Evolutionary conservation across 257 asterid species (phyloP).

Genomic region (Knoxia roxburghii): DNA sequence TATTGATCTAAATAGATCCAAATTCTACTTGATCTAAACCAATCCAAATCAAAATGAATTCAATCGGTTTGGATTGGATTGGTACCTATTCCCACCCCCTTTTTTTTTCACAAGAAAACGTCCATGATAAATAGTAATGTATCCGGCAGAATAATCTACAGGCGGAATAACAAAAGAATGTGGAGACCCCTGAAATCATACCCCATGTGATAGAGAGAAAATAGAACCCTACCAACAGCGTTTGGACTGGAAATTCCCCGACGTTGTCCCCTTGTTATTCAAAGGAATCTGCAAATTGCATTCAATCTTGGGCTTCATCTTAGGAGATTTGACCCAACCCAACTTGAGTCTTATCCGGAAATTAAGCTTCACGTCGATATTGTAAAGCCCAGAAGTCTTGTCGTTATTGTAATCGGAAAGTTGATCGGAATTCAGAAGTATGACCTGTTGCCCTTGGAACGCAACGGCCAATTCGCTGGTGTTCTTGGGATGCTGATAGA

Average conservation of each 20-base stretch:
- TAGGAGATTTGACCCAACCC: slow-evolving; percentile 37
- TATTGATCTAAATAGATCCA: too few relatives aligned
- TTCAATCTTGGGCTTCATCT: slow-evolving; percentile 57
- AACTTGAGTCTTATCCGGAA: slow-evolving; percentile 46
- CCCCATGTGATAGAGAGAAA: neutral
- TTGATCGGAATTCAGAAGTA: slow-evolving; percentile 33
- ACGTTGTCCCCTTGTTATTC: slow-evolving; percentile 33
- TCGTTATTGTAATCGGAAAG: slow-evolving; percentile 31
- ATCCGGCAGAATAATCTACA: neutral
- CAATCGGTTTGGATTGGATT: too few relatives aligned
- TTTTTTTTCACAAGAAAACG: too few relatives aligned
- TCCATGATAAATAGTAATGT: too few relatives aligned
- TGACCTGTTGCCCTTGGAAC: slow-evolving; percentile 35
- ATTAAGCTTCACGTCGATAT: slow-evolving; percentile 47
- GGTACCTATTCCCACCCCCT: too few relatives aligned
- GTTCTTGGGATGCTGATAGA: slow-evolving; percentile 60
- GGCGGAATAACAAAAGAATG: neutral
- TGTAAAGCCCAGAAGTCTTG: slow-evolving; percentile 24
- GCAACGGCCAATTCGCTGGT: slow-evolving; percentile 29
- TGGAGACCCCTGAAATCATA: neutral
- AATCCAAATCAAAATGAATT: too few relatives aligned
- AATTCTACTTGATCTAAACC: too few relatives aligned
- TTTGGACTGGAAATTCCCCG: slow-evolving; percentile 32
- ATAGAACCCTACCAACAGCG: slow-evolving; percentile 52
- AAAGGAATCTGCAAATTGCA: slow-evolving; percentile 64